These are phyloP conservation scores for Penicillium sp. DNA, from an alignment of 2,329 filamentous ascomycete species.

Conservation along the genomic window DNA sequence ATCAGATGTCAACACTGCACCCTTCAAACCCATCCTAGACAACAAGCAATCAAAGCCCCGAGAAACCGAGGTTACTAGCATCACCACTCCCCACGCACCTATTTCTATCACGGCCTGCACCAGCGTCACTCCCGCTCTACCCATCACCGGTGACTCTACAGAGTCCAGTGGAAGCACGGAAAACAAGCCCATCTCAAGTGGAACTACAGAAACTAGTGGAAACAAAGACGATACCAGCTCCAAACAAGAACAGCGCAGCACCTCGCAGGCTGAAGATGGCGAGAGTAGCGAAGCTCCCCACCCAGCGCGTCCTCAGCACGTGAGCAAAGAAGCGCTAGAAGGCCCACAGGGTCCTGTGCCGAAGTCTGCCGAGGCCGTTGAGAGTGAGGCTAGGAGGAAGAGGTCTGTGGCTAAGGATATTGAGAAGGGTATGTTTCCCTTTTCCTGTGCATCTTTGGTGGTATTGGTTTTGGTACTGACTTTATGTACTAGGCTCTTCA, in stretches of 20 bases:
- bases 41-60: slow-evolving; percentile 1
- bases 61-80: neutral
- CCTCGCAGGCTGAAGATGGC: slow-evolving; percentile 3
- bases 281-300: neutral
- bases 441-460: neutral
- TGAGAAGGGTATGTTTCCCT: neutral
- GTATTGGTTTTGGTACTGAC: neutral
- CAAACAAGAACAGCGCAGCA: slow-evolving; percentile 17
- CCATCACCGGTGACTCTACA: neutral
- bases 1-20: slow-evolving; percentile 23
- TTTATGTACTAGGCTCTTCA: neutral
- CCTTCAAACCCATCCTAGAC: slow-evolving; percentile 11
- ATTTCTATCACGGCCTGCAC: neutral
- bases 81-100: neutral
- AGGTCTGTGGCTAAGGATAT: slow-evolving; percentile 4
- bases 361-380: slow-evolving; percentile 27
- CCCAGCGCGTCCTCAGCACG: neutral
- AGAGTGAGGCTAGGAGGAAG: slow-evolving; percentile 27
- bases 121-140: neutral
- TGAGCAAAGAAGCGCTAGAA: slow-evolving; percentile 31
- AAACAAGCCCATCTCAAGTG: neutral
- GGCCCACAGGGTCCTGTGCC: slow-evolving; percentile 29
- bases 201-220: neutral
- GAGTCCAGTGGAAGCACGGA: neutral
- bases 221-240: neutral